phyloP scores from a whole-genome alignment of 2,329 filamentous ascomycete species.

The Lachnellula suecica region DNA sequence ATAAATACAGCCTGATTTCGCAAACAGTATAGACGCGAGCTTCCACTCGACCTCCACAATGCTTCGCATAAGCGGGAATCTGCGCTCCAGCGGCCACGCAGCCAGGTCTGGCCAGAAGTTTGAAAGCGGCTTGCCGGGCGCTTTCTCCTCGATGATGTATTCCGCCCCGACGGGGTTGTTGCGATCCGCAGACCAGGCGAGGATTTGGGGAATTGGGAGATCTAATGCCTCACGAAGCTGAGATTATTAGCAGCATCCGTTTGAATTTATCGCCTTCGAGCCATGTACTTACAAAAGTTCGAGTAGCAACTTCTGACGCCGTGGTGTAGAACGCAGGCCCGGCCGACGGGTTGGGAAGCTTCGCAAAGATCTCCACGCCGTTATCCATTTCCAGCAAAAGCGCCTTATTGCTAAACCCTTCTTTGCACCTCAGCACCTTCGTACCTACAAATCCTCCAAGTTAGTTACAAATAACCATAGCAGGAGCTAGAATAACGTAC shows the following conservation, averaged over 20 bases:
- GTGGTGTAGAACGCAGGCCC: slow-evolving; percentile 21
- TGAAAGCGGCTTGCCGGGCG: slow-evolving; percentile 10
- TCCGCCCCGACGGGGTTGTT: slow-evolving; percentile 14
- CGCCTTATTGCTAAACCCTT: slow-evolving; percentile 30
- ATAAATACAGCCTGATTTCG: slow-evolving; percentile 10
- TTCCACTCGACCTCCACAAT: slow-evolving; percentile 10
- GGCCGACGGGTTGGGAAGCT: slow-evolving; percentile 10
- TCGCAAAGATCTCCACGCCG: slow-evolving; percentile 21
- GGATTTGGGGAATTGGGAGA: slow-evolving; percentile 15
- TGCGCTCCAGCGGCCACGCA: slow-evolving; percentile 6
- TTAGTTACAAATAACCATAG: not conserved
- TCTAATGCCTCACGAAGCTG: slow-evolving; percentile 14
- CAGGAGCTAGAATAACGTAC: not conserved
- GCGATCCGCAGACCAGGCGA: slow-evolving; percentile 15
- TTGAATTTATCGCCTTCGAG: not conserved
- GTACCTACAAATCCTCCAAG: not conserved
- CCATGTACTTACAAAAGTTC: slow-evolving; percentile 20
- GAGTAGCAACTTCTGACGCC: slow-evolving; percentile 24
- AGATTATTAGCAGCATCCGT: not conserved
- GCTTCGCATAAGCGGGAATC: slow-evolving; percentile 6
- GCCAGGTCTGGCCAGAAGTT: slow-evolving; percentile 13
- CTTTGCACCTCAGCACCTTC: slow-evolving; percentile 22
- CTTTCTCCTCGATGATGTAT: slow-evolving; percentile 18
- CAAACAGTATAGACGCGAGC: slow-evolving; percentile 9
- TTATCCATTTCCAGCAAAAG: slow-evolving; percentile 28